Base-by-base conservation (phyloP, 2,329 filamentous ascomycete genomes). In the Stachybotrys chlorohalonatus region DNA sequence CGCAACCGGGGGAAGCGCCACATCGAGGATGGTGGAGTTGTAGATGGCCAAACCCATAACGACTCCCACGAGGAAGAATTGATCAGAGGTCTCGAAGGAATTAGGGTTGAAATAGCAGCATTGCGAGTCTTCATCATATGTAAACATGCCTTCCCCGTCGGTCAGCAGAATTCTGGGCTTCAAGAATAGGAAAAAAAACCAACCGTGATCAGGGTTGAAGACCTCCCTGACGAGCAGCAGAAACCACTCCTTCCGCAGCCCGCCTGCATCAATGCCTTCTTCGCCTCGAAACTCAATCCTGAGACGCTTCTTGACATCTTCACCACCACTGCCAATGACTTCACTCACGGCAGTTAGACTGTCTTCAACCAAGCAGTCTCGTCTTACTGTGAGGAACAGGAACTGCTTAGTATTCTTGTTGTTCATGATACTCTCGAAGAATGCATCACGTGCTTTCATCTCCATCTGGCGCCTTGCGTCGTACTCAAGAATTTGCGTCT, bases 41-140 rank as follows among this genome's bases (percentile, higher is more conserved):
- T 96, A 95, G 57, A 96, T 95, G 13, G 92, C 92, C 56, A 96
- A 76, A 1, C 92, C 92, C 54, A 96, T 79, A 7, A 96, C 79
- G 11, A 94, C 89, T 1, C 92, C 92, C 31, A 96, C 88, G 24
- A 96, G 78, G 66, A 94, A 95, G 70, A 89, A 96, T 60, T 95
- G 90, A 64, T 96, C 90, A 0, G 90, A 92, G 0, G 89, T 92
- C 68, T 96, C 92, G 62, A 96, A 91, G 15, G 89, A 90, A 66
- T 86, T 83, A 0, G 91, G 88, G 66, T 96, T 96, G 74, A 96
- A 96, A 70, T 96, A 96, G 71, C 92, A 96, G 66, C 88, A 90
- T 50, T 83, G 82, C 3, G 91, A 95, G 63, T 96, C 90, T 52
- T 95, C 90, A 58, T 96, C 92, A 68, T 95, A 96, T 7, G 88